Percentiles rank a stretch among this genome's conserved stretches.
Conservation (phyloP, 140 eudicot genomes). For the Bidens hawaiensis region DNA sequence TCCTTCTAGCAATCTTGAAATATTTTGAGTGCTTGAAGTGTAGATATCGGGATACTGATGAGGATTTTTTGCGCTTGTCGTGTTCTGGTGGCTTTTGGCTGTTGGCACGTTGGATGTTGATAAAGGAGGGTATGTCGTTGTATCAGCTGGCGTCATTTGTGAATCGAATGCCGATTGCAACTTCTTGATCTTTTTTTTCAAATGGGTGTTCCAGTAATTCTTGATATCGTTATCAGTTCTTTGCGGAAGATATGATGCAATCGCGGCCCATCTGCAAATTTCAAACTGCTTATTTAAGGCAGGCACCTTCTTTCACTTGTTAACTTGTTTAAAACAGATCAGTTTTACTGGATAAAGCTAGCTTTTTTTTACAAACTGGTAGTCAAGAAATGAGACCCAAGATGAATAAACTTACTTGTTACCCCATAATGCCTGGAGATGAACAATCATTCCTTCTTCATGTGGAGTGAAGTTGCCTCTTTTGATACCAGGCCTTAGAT, state of each 20-base stretch:
- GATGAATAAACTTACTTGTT: constrained; percentile 59
- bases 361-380: too few species aligned
- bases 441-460: constrained; percentile 93
- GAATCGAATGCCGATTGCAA: constrained; percentile 39
- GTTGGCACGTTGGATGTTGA: not conserved
- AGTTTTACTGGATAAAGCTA: too few species aligned
- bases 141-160: constrained; percentile 26
- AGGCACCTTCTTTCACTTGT: too few species aligned
- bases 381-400: too few species aligned
- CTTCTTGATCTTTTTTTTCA: constrained; percentile 73
- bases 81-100: constrained; percentile 16
- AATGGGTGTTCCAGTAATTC: constrained; percentile 89
- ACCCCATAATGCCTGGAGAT: constrained; percentile 83
- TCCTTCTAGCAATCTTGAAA: constrained; percentile 72
- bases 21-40: constrained; percentile 77
- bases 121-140: constrained; percentile 18
- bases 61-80: constrained; percentile 10
- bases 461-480: constrained; percentile 95
- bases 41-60: constrained; percentile 32
- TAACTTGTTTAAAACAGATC: too few species aligned
- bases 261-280: constrained; percentile 82
- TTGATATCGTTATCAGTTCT: constrained; percentile 84
- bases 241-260: constrained; percentile 87
- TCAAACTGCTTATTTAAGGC: not conserved
- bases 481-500: constrained; percentile 85